Conservation (phyloP, 306 rosid genomes). For the Castanea sativa region DNA sequence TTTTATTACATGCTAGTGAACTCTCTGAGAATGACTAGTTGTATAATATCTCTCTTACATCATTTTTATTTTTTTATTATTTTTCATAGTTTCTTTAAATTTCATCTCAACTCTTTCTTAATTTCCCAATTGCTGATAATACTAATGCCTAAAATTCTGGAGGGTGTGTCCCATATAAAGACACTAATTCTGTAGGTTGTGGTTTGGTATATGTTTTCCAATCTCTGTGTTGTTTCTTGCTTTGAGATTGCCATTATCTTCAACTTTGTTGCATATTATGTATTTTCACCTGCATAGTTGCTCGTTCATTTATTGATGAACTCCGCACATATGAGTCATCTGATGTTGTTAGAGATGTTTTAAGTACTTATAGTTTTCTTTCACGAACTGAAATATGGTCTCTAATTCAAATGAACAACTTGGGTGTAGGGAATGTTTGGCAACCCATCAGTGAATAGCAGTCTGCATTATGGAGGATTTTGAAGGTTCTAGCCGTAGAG, state of each 20-base stretch:
- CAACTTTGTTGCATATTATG: slow-evolving; percentile 2
- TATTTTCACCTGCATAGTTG: not conserved
- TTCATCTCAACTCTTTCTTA: not conserved
- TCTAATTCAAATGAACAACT: slow-evolving; percentile 9
- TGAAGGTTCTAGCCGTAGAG: slow-evolving; percentile 58
- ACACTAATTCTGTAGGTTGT: not conserved
- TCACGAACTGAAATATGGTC: not conserved
- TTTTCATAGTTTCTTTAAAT: not conserved
- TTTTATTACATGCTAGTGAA: slow-evolving; percentile 5
- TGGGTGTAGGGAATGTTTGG: slow-evolving; percentile 39
- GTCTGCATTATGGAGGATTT: slow-evolving; percentile 57
- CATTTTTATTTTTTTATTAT: not conserved
- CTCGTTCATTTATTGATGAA: not conserved
- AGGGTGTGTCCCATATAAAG: too few relatives aligned
- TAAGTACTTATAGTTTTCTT: slow-evolving; percentile 6
- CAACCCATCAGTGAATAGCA: slow-evolving; percentile 23
- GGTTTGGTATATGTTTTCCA: slow-evolving; percentile 5
- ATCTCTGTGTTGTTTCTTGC: slow-evolving; percentile 1
- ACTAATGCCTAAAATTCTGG: not conserved
- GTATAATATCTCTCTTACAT: not conserved
- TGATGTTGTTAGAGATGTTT: slow-evolving; percentile 6
- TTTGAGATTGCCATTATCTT: not conserved
- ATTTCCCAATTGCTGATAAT: not conserved
- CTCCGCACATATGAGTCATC: not conserved
- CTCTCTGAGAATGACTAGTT: not conserved